Conservation (phyloP, 2,329 filamentous ascomycete genomes). For the Aspergillus chevalieri region DNA sequence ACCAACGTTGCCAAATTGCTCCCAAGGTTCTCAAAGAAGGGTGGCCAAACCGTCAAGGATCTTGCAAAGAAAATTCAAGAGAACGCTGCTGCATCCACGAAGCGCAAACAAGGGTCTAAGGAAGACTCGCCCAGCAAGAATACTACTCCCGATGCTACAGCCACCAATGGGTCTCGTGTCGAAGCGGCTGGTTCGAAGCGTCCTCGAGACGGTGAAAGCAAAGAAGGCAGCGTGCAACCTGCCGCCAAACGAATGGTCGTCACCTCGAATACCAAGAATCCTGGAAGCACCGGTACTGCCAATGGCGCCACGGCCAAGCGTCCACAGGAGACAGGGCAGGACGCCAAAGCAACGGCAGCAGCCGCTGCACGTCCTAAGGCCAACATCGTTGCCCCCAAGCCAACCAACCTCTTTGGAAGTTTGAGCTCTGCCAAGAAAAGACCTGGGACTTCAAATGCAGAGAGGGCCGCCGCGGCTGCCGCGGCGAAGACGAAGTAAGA, state of each 20-base stretch:
- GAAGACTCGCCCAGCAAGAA: constrained; percentile 27
- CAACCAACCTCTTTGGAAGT: constrained; percentile 42
- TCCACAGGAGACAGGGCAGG: constrained; percentile 16
- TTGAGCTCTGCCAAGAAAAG: constrained; percentile 45
- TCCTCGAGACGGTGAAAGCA: constrained; percentile 30
- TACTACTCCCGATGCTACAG: constrained; percentile 6
- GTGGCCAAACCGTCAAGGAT: constrained; percentile 50
- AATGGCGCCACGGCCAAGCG: constrained; percentile 23
- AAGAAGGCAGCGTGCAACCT: constrained; percentile 21
- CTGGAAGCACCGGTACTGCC: constrained; percentile 14
- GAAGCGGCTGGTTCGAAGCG: constrained; percentile 33
- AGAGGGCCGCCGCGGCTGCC: constrained; percentile 39
- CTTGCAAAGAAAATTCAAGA: constrained; percentile 51
- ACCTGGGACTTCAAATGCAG: constrained; percentile 46
- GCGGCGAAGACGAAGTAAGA: constrained; percentile 32
- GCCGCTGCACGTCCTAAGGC: constrained; percentile 30
- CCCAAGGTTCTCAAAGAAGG: constrained; percentile 52
- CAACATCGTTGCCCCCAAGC: constrained; percentile 37
- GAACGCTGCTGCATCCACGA: constrained; percentile 41
- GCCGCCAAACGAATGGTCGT: constrained; percentile 35
- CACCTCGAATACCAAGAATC: constrained; percentile 28
- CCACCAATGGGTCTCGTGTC: constrained; percentile 10
- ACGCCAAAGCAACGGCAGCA: constrained; percentile 26
- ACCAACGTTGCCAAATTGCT: constrained; percentile 56
- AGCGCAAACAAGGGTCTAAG: constrained; percentile 37